A percentile compares a stretch with the other conserved stretches of the same genome.
phyloP scores from a whole-genome alignment of 495 filamentous ascomycete genomes.

The Schizothecium vesticola region DNA sequence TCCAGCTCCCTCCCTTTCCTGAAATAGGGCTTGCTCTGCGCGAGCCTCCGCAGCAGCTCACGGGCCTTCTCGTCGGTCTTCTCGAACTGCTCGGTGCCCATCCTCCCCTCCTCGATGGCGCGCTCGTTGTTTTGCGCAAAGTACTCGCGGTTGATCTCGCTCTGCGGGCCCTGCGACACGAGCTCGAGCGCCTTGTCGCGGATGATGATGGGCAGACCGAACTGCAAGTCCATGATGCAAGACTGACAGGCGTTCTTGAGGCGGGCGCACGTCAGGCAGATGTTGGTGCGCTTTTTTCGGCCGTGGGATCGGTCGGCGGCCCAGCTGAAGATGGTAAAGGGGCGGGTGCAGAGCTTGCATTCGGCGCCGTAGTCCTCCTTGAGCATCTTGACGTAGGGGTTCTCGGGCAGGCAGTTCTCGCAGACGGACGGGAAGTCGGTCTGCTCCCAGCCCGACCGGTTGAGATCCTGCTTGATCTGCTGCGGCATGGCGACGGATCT shows the following conservation, averaged over 20 bases:
- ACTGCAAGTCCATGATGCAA: slow-evolving; percentile 96
- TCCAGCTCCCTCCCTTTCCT: slow-evolving; percentile 67
- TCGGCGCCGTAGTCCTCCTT: slow-evolving; percentile 88
- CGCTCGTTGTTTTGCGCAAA: slow-evolving; percentile 96
- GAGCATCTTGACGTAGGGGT: slow-evolving; percentile 97
- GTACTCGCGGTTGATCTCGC: slow-evolving; percentile 90
- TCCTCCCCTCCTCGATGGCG: slow-evolving; percentile 83
- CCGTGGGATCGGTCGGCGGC: slow-evolving; percentile 79
- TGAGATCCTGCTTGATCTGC: slow-evolving; percentile 92
- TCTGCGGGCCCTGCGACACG: slow-evolving; percentile 85
- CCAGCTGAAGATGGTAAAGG: slow-evolving; percentile 95
- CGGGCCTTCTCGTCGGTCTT: slow-evolving; percentile 95
- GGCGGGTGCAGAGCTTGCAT: slow-evolving; percentile 85
- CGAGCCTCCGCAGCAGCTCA: slow-evolving; percentile 77
- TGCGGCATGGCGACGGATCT: slow-evolving; percentile 40
- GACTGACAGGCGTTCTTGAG: slow-evolving; percentile 98
- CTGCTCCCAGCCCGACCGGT: slow-evolving; percentile 91
- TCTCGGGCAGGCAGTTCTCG: slow-evolving; percentile 81
- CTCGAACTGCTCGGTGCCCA: slow-evolving; percentile 78
- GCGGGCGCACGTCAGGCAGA: slow-evolving; percentile 92
- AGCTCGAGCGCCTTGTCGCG: slow-evolving; percentile 97
- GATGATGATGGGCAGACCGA: slow-evolving; percentile 87
- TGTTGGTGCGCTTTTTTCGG: slow-evolving; percentile 79
- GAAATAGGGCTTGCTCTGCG: slow-evolving; percentile 91
- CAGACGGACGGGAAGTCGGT: slow-evolving; percentile 73